These are phyloP conservation scores for Datura wrightii DNA, from an alignment of 257 asterid species.

Conservation along the genomic window DNA sequence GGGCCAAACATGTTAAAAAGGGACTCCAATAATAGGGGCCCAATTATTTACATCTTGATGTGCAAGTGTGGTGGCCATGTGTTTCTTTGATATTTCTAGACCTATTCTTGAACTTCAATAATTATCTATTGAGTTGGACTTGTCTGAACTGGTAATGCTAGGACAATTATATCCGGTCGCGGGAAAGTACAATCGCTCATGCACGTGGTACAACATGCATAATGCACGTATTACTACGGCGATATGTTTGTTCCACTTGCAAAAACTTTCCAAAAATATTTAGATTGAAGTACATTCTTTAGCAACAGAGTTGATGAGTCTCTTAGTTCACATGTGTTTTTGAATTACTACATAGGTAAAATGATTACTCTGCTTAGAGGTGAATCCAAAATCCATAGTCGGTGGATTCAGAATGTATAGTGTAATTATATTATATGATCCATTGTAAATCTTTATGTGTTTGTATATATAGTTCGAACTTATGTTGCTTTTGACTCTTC, in stretches of 20 bases:
- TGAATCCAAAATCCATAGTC: no score
- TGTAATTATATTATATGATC: not conserved
- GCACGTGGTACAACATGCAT: not conserved
- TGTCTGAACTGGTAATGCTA: conserved; percentile 6
- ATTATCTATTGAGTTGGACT: not conserved
- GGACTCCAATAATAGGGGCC: conserved; percentile 25
- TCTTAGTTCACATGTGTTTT: not conserved
- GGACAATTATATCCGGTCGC: not conserved
- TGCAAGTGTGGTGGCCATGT: conserved; percentile 24
- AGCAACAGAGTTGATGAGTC: not conserved
- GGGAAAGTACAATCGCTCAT: not conserved
- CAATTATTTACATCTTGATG: conserved; percentile 10
- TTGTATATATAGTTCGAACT: not conserved
- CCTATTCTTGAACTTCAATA: not conserved
- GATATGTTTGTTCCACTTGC: not conserved
- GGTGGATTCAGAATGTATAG: not conserved
- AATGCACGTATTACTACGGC: not conserved
- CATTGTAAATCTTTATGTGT: not conserved
- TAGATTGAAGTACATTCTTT: not conserved
- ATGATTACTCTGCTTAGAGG: not conserved
- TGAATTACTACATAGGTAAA: not conserved
- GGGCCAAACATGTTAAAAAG: conserved; percentile 13
- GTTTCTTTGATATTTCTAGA: not conserved
- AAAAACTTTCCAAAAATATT: no score
- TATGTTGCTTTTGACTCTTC: not conserved